Evolutionary conservation across 495 filamentous ascomycete species (phyloP), one percentile per base, ranked within the genome.

Genomic region (Talaromyces stipitatus): DNA sequence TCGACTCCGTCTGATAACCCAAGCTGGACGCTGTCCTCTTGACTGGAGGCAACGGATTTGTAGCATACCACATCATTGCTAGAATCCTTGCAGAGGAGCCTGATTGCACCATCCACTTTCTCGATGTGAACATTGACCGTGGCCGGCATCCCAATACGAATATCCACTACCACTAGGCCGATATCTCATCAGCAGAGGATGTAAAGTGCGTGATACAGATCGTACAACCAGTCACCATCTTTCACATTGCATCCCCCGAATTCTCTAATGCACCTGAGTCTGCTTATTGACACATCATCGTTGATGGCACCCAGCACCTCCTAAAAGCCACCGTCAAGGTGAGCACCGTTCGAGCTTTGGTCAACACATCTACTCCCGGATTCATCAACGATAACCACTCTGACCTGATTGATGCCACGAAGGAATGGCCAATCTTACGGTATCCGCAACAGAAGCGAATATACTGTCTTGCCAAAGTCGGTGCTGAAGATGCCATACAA

Each of bases 11-110:
- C 9, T 29, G 4, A 3, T 9, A 29, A 9, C 28, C 50, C 27
- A 55, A 32, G 43, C 62, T 74, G 27, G 72, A 69, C 58, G 66
- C 73, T 51, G 75, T 81, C 11, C 61, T 83, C 22, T 70, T 83
- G 14, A 70, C 71, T 12, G 80, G 80, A 23, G 78, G 81, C 29
- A 80, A 75, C 55, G 80, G 81, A 46, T 82, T 82, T 61, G 65
- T 81, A 1, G 78, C 80, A 46, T 68, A 68, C 60, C 77, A 81
- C 61, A 77, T 82, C 36, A 76, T 82, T 48, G 61, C 65, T n/a
- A 66, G 73, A 29, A 66, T 83, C 23, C 63, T 71, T 22, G 60
- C 70, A n/a, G 61, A 66, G 20, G 57, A 56, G 41, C 52, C 61
- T 46, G 36, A 58, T 52, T 61, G 63, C 60, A 45, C 52, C 47